A percentile compares a stretch with the other conserved stretches of the same genome.
These are phyloP conservation scores for Clarireedia hainanense DNA, from an alignment of 2,329 filamentous ascomycete genomes.

Conservation along the genomic window DNA sequence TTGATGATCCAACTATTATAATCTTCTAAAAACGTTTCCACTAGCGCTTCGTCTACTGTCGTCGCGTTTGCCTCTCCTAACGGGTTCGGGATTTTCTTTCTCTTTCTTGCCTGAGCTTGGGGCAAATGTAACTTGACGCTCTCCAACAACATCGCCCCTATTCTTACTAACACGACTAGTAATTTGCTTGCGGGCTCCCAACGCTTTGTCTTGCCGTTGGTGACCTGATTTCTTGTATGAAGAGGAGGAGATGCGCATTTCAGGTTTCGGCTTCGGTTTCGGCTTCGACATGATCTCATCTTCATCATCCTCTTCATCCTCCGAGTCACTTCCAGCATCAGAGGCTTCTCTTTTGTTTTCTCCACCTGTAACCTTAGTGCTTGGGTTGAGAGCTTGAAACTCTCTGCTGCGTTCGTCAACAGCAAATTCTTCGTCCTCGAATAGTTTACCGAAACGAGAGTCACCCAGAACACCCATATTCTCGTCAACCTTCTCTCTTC, in stretches of 20 bases:
- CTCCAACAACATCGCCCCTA: constrained; percentile 47
- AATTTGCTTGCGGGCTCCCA: constrained; percentile 49
- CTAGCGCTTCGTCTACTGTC: constrained; percentile 61
- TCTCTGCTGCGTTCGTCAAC: constrained; percentile 86
- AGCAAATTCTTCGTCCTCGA: constrained; percentile 86
- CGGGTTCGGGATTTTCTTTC: constrained; percentile 29
- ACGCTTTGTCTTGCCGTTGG: constrained; percentile 42
- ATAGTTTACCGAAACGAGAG: constrained; percentile 77
- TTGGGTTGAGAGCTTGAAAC: constrained; percentile 84
- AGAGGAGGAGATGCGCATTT: constrained; percentile 63
- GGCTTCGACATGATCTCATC: constrained; percentile 31
- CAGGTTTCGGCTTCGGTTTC: constrained; percentile 27
- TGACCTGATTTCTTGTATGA: constrained; percentile 53
- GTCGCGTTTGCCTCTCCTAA: constrained; percentile 25
- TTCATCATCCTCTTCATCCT: constrained; percentile 38
- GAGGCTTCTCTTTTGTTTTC: constrained; percentile 32
- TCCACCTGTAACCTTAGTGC: constrained; percentile 43
- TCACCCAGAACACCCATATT: constrained; percentile 68
- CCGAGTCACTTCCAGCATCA: constrained; percentile 30
- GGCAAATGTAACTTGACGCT: constrained; percentile 66
- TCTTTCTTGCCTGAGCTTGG: constrained; percentile 50
- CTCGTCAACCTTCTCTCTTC: constrained; percentile 48
- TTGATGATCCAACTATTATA: constrained; percentile 35
- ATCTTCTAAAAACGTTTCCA: constrained; percentile 63
- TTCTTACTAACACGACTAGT: constrained; percentile 39